Evolutionary conservation across 2,329 filamentous ascomycete species (phyloP), one percentile per base, ranked within the genome.

Genomic region (Aspergillus latus): DNA sequence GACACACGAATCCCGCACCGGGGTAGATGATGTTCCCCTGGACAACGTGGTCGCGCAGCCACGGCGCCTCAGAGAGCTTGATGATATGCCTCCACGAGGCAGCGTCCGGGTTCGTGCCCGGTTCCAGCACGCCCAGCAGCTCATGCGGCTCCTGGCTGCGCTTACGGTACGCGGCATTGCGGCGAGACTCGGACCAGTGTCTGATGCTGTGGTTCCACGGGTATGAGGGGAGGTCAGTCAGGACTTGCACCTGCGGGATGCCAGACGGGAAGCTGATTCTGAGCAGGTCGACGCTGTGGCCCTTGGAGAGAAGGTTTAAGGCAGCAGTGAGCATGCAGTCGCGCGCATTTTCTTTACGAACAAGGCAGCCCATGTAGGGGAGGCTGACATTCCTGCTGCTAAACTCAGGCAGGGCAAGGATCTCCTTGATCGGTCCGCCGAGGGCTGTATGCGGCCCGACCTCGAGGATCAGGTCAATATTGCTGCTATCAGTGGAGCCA

Each of bases 11-110:
- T 43, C 60, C 63, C 1, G 63, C 61, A 3, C 45, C 69, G 1
- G 72, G 72, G 34, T 69, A 73, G 1, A 76, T 59, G 21, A 66
- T 62, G 16, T 66, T 61, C 5, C 58, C 62, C 15, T 68, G 62
- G 5, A 76, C 49, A 11, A 60, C 47, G 53, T 76, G 73, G 21
- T 66, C 68, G 6, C 43, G 46, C 7, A 76, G 46, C 73, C 72
- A 75, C 1, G 68, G 62, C 0, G 68, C 36, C 37, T 72, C 66
- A 0, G 56, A 43, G 3, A 66, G 28, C 2, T 58, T 57, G 8
- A 74, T 36, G 13, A 65, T 29, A 16, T 69, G 69, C 9, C 64
- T 52, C 66, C 67, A 74, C 28, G 56, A 60, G 0, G 70, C 66
- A 42, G 66, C 65, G 6, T 43, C 2, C 26, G 48, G 16, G 15